Evolutionary conservation across 1,284 basidiomycete species (phyloP), one percentile per base, ranked within the genome.

Genomic region (Cutaneotrichosporon dermatis): DNA sequence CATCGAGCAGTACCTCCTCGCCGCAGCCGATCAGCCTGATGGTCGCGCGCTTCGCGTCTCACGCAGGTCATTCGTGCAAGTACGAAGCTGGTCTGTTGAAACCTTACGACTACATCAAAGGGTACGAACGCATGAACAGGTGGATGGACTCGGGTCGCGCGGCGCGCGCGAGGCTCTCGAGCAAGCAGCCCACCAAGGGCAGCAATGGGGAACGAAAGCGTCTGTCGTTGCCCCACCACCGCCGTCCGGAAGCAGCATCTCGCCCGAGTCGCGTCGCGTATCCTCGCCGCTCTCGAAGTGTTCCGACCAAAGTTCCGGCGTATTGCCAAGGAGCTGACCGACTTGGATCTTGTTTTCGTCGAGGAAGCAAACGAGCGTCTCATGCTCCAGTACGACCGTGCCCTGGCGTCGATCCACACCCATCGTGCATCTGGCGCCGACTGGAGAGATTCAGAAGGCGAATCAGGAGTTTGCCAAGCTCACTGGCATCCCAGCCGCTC

Each of bases 391-490:
- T 98, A 98, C 73, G 94, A 98, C 73, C 87, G 94, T 41, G 90
- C 95, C 0, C 94, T 98, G 76, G 90, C 89, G 9, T 89, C 90
- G 0, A 95, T 97, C 86, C 93, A 92, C 46, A 92, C 98, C 96
- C 96, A 0, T 92, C 92, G 0, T 99, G 95, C 69, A 83, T 99
- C 6, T 99, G 95, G 96, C 83, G 94, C 36, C 81, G 95, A 98
- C 95, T 1, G 96, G 96, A 34, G 94, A 99, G 79, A 98, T 99
- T 61, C 97, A 98, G 82, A 98, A 94, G 79, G 95, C 87, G 43
- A 99, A 99, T 74, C 86, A 91, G 61, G 93, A 97, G 78, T 76
- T 77, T 55, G 70, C 73, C 48, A 71, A 69, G 36, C 63, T 77
- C 43, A 73, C 74, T 2, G 71, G 69, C 35, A 69, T 74, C 59